Evolutionary conservation across 2,329 filamentous ascomycete species (phyloP).

Genomic region (Rosellinia necatrix): DNA sequence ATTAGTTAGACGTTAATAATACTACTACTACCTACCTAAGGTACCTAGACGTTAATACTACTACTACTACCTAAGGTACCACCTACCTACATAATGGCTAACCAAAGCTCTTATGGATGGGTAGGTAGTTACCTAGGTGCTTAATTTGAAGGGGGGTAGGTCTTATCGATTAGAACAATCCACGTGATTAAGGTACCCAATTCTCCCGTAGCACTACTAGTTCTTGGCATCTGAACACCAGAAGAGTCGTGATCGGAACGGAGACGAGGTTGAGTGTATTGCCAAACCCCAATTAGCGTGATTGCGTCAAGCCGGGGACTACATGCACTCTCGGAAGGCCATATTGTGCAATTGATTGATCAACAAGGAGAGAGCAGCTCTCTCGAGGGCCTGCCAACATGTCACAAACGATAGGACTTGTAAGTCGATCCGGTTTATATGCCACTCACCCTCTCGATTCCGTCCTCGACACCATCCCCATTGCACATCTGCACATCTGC

Average conservation of each 20-base stretch:
- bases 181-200: conserved; percentile 23
- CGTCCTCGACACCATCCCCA: background rate
- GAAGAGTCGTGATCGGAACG: conserved; percentile 10
- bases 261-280: too few relatives aligned
- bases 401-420: conserved; percentile 80
- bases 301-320: too few relatives aligned
- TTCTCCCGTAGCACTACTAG: conserved; percentile 5
- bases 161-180: conserved; percentile 25
- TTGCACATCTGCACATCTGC: background rate
- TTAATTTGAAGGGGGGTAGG: background rate
- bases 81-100: too few relatives aligned
- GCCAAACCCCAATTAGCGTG: too few relatives aligned
- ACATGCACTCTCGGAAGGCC: background rate
- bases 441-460: conserved; percentile 4
- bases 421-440: conserved; percentile 48
- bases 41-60: too few relatives aligned
- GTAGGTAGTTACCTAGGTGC: too few relatives aligned
- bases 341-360: conserved; percentile 1
- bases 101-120: too few relatives aligned
- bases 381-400: conserved; percentile 54
- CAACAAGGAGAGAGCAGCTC: conserved; percentile 40
- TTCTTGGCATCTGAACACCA: conserved; percentile 20
- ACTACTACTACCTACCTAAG: too few relatives aligned
- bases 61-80: too few relatives aligned
- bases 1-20: too few relatives aligned